Percentiles rank a stretch among this genome's conserved stretches.
These are phyloP conservation scores for Heliamphora ciliata DNA, from an alignment of 179 eudicot species.

Conservation along the genomic window DNA sequence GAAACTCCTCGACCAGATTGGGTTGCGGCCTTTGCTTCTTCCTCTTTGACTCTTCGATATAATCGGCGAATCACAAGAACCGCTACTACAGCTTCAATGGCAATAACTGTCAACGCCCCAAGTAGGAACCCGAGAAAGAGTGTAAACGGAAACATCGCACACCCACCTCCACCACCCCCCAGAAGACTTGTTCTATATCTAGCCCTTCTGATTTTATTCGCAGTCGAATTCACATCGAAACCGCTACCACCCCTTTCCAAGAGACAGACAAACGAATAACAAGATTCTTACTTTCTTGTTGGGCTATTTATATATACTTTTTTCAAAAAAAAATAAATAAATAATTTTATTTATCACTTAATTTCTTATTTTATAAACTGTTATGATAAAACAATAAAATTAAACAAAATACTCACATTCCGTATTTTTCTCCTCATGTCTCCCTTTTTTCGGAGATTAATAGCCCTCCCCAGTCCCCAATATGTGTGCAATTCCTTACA, in stretches of 20 bases:
- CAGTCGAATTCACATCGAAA: neutral
- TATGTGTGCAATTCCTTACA: too few relatives aligned
- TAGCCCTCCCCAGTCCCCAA: too few relatives aligned
- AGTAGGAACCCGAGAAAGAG: conserved; percentile 36
- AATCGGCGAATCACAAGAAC: conserved; percentile 33
- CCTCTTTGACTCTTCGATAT: conserved; percentile 16
- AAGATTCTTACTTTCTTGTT: too few relatives aligned
- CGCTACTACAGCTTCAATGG: conserved; percentile 35
- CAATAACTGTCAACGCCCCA: conserved; percentile 46
- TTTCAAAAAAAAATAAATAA: too few relatives aligned
- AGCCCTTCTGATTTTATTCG: neutral
- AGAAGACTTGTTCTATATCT: neutral
- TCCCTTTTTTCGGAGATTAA: too few relatives aligned
- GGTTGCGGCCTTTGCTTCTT: conserved; percentile 14
- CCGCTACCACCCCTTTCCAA: neutral
- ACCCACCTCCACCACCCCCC: neutral
- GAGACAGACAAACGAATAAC: too few relatives aligned
- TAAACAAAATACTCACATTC: too few relatives aligned
- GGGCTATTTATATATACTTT: too few relatives aligned
- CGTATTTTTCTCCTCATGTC: too few relatives aligned
- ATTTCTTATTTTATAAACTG: too few relatives aligned
- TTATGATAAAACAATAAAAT: too few relatives aligned
- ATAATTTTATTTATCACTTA: too few relatives aligned
- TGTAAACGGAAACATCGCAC: conserved; percentile 18
- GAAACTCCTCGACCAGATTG: conserved; percentile 7